Conservation (phyloP, 345 rosid species). For the Citrus sinensis region DVS_A1.0 CM039166.1:24342501-24343000, state of each 20-base stretch:
- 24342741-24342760: not conserved
- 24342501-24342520: not conserved
- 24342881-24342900: not conserved
- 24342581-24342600: not conserved
- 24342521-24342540: not conserved
- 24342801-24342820: slow-evolving; percentile 11
- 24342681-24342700: slow-evolving; percentile 4
- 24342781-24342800: not conserved
- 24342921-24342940: slow-evolving; percentile 18
- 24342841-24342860: not conserved
- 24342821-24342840: slow-evolving; percentile 10
- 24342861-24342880: too few relatives aligned
- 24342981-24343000: not conserved
- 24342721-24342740: not conserved
- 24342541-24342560: not conserved
- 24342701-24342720: too few relatives aligned
- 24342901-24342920: not conserved
- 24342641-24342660: not conserved
- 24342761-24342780: not conserved
- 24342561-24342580: not conserved
- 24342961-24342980: not conserved
- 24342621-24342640: not conserved
- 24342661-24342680: not conserved
- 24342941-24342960: slow-evolving; percentile 12
- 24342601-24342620: not conserved